Conservation (phyloP, 2,329 filamentous ascomycete species). For the Claviceps arundinis region DNA sequence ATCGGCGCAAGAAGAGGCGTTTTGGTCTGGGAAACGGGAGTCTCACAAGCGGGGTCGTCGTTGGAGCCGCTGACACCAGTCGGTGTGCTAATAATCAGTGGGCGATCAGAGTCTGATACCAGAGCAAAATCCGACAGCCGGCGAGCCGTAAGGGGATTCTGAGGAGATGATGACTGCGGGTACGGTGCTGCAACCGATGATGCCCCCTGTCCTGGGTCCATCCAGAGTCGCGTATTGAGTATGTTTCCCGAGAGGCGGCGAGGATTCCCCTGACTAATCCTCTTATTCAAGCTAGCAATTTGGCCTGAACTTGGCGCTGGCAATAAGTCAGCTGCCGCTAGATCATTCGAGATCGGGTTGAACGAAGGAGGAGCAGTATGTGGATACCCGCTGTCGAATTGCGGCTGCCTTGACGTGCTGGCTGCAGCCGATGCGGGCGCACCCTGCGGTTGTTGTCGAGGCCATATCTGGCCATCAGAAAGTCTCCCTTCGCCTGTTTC, state of each 20-base stretch:
- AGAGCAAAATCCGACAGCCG: not conserved
- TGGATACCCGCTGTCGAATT: slow-evolving; percentile 22
- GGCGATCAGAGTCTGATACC: slow-evolving; percentile 30
- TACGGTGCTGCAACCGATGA: not conserved
- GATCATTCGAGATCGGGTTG: slow-evolving; percentile 18
- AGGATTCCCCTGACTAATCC: slow-evolving; percentile 24
- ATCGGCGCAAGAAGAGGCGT: slow-evolving; percentile 40
- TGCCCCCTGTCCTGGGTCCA: not conserved
- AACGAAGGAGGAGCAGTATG: slow-evolving; percentile 27
- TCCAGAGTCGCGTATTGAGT: slow-evolving; percentile 9
- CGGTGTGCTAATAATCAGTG: slow-evolving; percentile 49
- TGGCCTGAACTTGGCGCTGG: slow-evolving; percentile 27
- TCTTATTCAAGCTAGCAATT: slow-evolving; percentile 23
- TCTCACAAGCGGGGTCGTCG: slow-evolving; percentile 29
- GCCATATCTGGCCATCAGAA: slow-evolving; percentile 33
- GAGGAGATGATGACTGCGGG: not conserved
- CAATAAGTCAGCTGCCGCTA: slow-evolving; percentile 21
- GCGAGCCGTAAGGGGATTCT: not conserved
- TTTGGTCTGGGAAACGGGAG: slow-evolving; percentile 22
- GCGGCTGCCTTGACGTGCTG: slow-evolving; percentile 5
- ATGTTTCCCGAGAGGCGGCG: slow-evolving; percentile 31
- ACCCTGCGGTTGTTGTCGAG: slow-evolving; percentile 18
- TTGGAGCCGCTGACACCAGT: slow-evolving; percentile 40
- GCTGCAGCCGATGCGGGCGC: slow-evolving; percentile 10
- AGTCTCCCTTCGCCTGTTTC: slow-evolving; percentile 15